phyloP scores from a whole-genome alignment of 2,329 filamentous ascomycete genomes.

The Monilinia laxa region DNA sequence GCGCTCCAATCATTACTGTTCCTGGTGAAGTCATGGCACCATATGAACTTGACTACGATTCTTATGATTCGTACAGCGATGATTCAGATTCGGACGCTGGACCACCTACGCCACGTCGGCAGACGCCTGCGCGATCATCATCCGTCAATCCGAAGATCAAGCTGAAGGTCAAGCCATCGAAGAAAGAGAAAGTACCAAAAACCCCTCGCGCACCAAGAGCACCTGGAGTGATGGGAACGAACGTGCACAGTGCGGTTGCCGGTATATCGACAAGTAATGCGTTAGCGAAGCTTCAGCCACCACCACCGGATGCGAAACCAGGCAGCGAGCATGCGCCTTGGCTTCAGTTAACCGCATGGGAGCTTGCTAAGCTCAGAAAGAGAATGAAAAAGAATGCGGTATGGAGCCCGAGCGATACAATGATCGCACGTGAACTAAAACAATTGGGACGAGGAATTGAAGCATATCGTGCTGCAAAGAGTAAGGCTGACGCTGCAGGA shows the following conservation, averaged over 20 bases:
- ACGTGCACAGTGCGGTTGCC: constrained; percentile 41
- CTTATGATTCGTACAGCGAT: constrained; percentile 45
- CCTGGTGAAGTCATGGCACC: constrained; percentile 65
- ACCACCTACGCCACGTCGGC: constrained; percentile 29
- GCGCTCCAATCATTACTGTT: constrained; percentile 60
- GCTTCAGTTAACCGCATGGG: constrained; percentile 64
- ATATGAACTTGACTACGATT: constrained; percentile 63
- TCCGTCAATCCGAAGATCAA: constrained; percentile 33
- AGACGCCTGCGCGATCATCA: constrained; percentile 31
- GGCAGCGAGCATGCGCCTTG: constrained; percentile 63
- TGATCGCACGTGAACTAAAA: constrained; percentile 78
- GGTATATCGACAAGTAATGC: constrained; percentile 43
- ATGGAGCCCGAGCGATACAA: constrained; percentile 81
- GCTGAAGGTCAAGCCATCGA: constrained; percentile 35
- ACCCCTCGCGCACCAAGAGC: constrained; percentile 36
- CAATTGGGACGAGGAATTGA: constrained; percentile 65
- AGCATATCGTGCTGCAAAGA: constrained; percentile 60
- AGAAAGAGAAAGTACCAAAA: constrained; percentile 35
- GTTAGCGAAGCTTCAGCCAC: constrained; percentile 50
- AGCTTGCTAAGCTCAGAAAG: constrained; percentile 70
- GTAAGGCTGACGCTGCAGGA: constrained; percentile 64
- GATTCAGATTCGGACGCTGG: constrained; percentile 41
- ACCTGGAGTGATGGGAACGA: constrained; percentile 40
- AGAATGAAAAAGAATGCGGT: constrained; percentile 90
- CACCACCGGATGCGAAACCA: constrained; percentile 57